A percentile compares a stretch with the other conserved stretches of the same genome.
These are phyloP conservation scores for Lithospermum erythrorhizon DNA, from an alignment of 257 asterid genomes.

Conservation along the genomic window DNA sequence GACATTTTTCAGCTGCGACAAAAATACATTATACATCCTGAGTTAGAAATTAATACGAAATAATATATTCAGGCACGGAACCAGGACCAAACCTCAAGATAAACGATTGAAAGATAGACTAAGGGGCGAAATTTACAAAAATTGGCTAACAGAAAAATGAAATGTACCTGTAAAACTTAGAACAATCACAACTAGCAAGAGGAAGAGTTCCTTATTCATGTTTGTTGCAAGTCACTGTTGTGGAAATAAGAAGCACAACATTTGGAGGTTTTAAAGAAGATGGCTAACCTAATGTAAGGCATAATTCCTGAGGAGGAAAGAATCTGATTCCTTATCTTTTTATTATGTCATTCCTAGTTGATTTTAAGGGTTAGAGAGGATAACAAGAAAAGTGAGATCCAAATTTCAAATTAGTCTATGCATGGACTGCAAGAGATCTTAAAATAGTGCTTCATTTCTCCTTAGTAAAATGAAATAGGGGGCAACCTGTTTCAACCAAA, in stretches of 20 bases:
- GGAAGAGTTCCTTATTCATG: neutral
- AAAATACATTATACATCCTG: no score
- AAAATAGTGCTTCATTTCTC: no score
- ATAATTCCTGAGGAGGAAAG: neutral
- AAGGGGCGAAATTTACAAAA: no score
- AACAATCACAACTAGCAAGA: neutral
- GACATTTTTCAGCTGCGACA: slow-evolving; percentile 43
- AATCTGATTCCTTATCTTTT: neutral
- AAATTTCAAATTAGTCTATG: no score
- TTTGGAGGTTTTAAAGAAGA: neutral
- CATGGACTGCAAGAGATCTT: no score
- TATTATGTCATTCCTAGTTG: neutral
- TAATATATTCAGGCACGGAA: no score
- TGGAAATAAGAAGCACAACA: neutral
- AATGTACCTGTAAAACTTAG: neutral
- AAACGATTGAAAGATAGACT: no score
- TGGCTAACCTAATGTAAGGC: neutral
- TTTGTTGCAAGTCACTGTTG: neutral
- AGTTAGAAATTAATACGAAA: neutral
- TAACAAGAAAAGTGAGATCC: no score
- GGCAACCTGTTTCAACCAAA: no score
- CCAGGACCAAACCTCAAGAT: no score
- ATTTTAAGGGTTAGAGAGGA: neutral
- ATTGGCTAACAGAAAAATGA: no score
- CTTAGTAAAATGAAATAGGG: no score